These are phyloP conservation scores for Pythium graminicola DNA, from an alignment of 352 stramenopile species.

Conservation along the genomic window DNA sequence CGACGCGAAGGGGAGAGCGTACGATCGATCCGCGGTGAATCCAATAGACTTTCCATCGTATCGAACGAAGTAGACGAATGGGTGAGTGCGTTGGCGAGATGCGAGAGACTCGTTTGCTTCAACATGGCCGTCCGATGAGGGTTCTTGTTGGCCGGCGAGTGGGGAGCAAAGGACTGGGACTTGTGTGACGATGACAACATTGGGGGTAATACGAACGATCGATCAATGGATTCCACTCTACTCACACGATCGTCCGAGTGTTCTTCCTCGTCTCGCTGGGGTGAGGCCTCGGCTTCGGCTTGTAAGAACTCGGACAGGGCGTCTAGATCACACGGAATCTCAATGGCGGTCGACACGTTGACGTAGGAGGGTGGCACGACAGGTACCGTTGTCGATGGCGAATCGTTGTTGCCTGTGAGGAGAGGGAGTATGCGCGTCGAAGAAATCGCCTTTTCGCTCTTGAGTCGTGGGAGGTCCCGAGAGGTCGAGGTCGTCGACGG, in stretches of 20 bases:
- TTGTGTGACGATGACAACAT: slow-evolving; percentile 10
- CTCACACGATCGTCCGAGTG: not conserved
- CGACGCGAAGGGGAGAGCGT: no score
- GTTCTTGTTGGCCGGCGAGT: not conserved
- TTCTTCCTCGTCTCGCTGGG: not conserved
- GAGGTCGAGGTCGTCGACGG: not conserved
- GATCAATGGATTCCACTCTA: not conserved
- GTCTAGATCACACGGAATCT: slow-evolving; percentile 11
- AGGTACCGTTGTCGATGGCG: not conserved
- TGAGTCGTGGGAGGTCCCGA: not conserved
- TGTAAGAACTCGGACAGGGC: slow-evolving; percentile 14
- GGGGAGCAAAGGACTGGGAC: not conserved
- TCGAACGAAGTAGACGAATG: no score
- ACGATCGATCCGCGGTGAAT: no score
- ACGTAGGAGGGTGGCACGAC: not conserved
- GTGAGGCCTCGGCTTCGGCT: not conserved
- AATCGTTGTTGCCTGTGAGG: not conserved
- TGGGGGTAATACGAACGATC: slow-evolving; percentile 1
- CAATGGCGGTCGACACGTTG: not conserved
- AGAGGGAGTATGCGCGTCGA: not conserved
- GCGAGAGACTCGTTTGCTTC: slow-evolving; percentile 9
- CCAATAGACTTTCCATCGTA: no score
- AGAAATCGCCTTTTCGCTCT: slow-evolving; percentile 1
- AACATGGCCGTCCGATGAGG: slow-evolving; percentile 2
- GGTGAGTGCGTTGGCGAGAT: no score